Conservation (phyloP, 768 basidiomycete genomes). For the Pseudohyphozyma bogoriensis region DNA sequence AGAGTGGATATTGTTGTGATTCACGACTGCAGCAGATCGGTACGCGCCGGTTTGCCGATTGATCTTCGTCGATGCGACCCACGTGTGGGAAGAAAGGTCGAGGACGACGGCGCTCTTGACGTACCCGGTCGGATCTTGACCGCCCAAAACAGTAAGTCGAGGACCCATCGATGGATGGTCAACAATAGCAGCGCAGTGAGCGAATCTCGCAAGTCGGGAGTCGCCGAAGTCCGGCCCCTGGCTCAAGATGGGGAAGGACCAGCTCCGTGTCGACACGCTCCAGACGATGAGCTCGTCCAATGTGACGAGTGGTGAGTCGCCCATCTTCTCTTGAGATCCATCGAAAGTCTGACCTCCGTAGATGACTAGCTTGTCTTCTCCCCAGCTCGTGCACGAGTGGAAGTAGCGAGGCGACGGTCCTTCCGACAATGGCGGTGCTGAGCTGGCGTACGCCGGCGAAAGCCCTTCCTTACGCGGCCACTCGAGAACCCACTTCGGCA, state of each 20-base stretch:
- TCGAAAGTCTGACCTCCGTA: conserved; percentile 91
- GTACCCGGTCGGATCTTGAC: conserved; percentile 76
- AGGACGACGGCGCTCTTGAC: conserved; percentile 51
- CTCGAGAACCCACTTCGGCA: conserved; percentile 50
- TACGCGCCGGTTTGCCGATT: too few species aligned
- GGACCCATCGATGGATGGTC: conserved; percentile 35
- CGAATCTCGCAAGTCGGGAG: not conserved
- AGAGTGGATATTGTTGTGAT: too few species aligned
- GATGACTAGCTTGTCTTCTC: conserved; percentile 75
- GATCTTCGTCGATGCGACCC: too few species aligned
- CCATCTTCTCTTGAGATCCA: not conserved
- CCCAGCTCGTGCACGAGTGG: conserved; percentile 55
- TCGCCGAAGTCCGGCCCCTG: conserved; percentile 48
- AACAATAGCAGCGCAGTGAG: not conserved
- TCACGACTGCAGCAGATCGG: too few species aligned
- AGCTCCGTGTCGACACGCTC: conserved; percentile 31
- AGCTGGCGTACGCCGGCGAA: not conserved
- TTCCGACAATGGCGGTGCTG: not conserved
- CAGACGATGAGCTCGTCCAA: conserved; percentile 70
- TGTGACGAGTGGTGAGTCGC: conserved; percentile 3
- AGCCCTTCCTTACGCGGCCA: conserved; percentile 34
- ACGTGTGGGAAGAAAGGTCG: conserved; percentile 60
- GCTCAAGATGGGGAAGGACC: not conserved
- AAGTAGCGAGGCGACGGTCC: conserved; percentile 73
- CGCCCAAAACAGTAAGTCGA: conserved; percentile 58